Evolutionary conservation across 345 rosid species (phyloP), one percentile per base, ranked within the genome.

Genomic region (Bretschneidera sinensis): DNA sequence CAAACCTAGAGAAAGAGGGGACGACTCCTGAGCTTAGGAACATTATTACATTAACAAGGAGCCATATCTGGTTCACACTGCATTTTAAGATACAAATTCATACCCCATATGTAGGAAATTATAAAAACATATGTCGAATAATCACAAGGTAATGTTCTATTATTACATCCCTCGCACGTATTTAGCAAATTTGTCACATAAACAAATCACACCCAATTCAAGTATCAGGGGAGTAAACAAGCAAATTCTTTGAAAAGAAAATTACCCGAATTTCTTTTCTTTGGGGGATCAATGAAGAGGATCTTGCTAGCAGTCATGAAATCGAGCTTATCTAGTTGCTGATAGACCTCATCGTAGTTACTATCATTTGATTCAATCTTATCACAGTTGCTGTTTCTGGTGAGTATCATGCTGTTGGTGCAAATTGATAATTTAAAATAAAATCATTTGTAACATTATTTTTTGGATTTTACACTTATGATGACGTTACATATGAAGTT

Each of bases 211-310:
- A 22, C 9, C 9, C 0, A 35, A 39, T 14, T 45, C 39, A 16
- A 51, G 49, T 23, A 3, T 21, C 21, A 54, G 18, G 10, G 33
- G 20, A 61, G 48, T 17, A 7, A 59, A 55, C 47, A 43, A 13
- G 49, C 54, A 60, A 39, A 52, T 17, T 25, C 10, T 24, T 13
- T 7, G 15, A 24, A 61, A 57, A 55, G 14, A 24, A 17, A 20
- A 63, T 50, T 86, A 94, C 97, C 97, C 99, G 48, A 90, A 88
- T 63, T 86, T 79, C 69, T 79, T 84, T 76, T 79, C 67, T 79
- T 88, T 1, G 90, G 81, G 20, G 85, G 75, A n/a, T 67, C 75
- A 55, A 79, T 69, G 81, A 88, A 88, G 68, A 94, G 76, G 43
- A 94, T 88, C 73, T 85, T 79, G 43, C 95, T 71, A 22, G 99